Base-by-base conservation (phyloP, 2,329 filamentous ascomycete genomes). In the Monilinia vaccinii-corymbosi region DNA sequence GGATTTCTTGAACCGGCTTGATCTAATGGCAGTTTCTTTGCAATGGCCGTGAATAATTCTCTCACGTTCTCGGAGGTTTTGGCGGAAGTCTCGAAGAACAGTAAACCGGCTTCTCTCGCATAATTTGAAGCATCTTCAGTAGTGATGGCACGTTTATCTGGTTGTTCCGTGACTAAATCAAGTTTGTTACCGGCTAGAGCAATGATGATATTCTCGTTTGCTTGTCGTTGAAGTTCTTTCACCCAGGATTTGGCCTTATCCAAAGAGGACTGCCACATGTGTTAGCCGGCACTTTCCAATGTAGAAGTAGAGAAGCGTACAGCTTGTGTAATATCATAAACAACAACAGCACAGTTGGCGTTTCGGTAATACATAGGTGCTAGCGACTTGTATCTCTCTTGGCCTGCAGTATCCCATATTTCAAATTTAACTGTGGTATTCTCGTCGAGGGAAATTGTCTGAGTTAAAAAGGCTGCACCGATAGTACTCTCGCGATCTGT, bases 211-310 rank as follows among this genome's bases (percentile, higher is more conserved):
- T 97, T 97, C 77, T 99, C 94, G 79, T 97, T 99, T 64, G 95
- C 94, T 78, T 99, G 94, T 73, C 94, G 87, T 76, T 99, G 94
- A 59, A 99, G 85, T 75, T 99, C 94, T 78, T 97, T 97, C 62
- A 99, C 93, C 94, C 94, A 99, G 48, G 92, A 89, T 77, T 99
- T 99, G 69, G 95, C 95, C 81, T 99, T 99, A 77, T 99, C 95
- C 71, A 99, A 81, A 51, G 94, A 99, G 66, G 92, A 85, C 94
- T 99, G 67, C 53, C 13, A 9, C 10, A 10, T 5, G 14, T 52
- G 48, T 45, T 55, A 52, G 48, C 25, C 3, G 6, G 23, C 34
- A 40, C 11, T 21, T 16, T 51, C n/a, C 9, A 16, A 40, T 36
- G 10, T 13, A 32, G 25, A 23, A 40, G 18, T 14, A n/a, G 42